Base-by-base conservation (phyloP, 2,329 filamentous ascomycete species). In the Albifimbria verrucaria region DNA sequence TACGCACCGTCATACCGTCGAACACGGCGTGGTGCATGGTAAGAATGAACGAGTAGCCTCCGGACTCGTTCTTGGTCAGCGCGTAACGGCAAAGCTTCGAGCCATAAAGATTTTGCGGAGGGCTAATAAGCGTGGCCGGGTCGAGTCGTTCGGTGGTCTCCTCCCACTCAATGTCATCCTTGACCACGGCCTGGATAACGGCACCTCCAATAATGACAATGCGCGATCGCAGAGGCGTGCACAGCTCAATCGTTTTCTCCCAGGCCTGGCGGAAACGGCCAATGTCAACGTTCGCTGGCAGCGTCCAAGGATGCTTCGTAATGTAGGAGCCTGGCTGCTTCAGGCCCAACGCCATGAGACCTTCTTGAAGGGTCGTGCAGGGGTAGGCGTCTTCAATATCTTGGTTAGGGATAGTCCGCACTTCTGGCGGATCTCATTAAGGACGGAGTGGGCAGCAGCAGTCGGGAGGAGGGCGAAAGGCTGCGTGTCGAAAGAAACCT, bases 1-100 rank as follows among this genome's bases (percentile, higher is more conserved):
- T 59, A 3, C 72, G 71, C 70, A 77, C 72, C 1, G 71, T 75
- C 74, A 77, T 79, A 15, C 77, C 78, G 48, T 82, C 79, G 52
- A 80, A 81, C 1, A 79, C 61, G 17, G 72, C 72, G 54, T 81
- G 78, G 22, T 64, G 62, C n/a, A 57, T 53, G 3, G 55, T 57
- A 55, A 52, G 59, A n/a, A 60, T 44, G 23, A 62, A 53, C 10
- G 23, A 48, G 2, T 41, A 49, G 1, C 17, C 28, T 12, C 22
- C 26, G 7, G 28, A 10, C 2, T 39, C 7, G 2, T 41, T 24
- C 3, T 42, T 7, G n/a, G 43, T 25, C 9, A 52, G 17, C 18
- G 50, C 44, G 10, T 32, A 39, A 15, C 44, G 28, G 20, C 23
- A 24, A 4, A 51, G 24, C 18, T 10, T 7, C 10, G 36, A 43